Conservation (phyloP, 139 green algal species). For the Chlamydomonas urium region DNA sequence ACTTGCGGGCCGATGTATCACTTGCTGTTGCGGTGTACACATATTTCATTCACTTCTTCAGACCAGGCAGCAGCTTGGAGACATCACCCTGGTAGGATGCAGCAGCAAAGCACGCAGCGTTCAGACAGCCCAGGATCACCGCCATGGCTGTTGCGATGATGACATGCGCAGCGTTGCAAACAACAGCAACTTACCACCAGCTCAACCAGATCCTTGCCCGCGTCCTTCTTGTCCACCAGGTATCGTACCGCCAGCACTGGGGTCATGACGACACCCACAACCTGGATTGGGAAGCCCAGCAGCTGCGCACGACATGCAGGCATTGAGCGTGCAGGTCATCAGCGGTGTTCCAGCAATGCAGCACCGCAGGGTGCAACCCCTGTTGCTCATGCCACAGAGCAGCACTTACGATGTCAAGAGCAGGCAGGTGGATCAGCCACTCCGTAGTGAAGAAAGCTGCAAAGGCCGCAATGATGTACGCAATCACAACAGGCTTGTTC, state of each 20-base stretch:
- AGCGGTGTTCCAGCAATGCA: too few relatives aligned
- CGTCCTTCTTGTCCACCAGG: conserved; percentile 32
- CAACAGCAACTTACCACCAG: conserved; percentile 11
- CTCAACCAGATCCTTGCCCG: conserved; percentile 26
- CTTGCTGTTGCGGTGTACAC: too few relatives aligned
- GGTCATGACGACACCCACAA: conserved; percentile 49
- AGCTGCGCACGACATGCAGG: too few relatives aligned
- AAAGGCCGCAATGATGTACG: conserved; percentile 44
- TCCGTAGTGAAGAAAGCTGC: conserved; percentile 48
- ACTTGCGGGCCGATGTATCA: too few relatives aligned
- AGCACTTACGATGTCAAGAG: conserved; percentile 52
- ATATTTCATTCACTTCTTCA: conserved; percentile 42
- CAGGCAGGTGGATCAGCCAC: conserved; percentile 69
- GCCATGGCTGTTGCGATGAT: too few relatives aligned
- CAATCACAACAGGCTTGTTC: conserved; percentile 59
- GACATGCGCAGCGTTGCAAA: too few relatives aligned
- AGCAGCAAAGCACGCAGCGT: not conserved
- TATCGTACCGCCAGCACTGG: conserved; percentile 47
- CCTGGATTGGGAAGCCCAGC: conserved; percentile 59
- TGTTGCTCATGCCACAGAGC: too few relatives aligned
- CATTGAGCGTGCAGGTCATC: too few relatives aligned
- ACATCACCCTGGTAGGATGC: conserved; percentile 7
- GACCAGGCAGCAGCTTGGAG: conserved; percentile 41
- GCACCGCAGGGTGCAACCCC: too few relatives aligned
- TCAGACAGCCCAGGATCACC: too few relatives aligned